Percentiles rank a stretch among this genome's conserved stretches.
phyloP scores from a whole-genome alignment of 768 basidiomycete genomes.

The Lentinus tigrinus region DNA sequence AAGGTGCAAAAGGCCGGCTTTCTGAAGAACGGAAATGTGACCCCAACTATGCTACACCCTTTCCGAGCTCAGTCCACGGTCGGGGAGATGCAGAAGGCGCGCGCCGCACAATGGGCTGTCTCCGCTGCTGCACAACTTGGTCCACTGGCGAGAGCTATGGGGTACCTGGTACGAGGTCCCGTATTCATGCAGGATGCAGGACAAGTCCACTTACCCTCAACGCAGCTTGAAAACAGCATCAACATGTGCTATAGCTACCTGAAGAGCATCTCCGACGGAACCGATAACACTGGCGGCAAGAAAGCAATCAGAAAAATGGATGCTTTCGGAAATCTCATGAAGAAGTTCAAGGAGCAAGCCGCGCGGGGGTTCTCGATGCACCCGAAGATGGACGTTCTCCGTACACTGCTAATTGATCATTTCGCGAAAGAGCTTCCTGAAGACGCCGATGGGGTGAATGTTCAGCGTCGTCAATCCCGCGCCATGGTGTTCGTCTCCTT shows the following conservation, averaged over 20 bases:
- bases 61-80: constrained; percentile 53
- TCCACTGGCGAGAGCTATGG: constrained; percentile 77
- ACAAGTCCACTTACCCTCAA: background rate
- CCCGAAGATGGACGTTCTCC: constrained; percentile 90
- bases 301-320: constrained; percentile 50
- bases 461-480: constrained; percentile 46
- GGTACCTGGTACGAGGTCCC: constrained; percentile 66
- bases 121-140: constrained; percentile 51
- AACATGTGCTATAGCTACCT: constrained; percentile 74
- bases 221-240: constrained; percentile 79
- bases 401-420: constrained; percentile 72
- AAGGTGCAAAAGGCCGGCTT: constrained; percentile 38
- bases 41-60: constrained; percentile 66
- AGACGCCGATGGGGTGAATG: constrained; percentile 31
- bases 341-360: constrained; percentile 62
- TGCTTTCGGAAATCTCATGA: constrained; percentile 62
- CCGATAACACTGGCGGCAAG: constrained; percentile 38
- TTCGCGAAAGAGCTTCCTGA: constrained; percentile 59
- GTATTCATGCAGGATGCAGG: background rate
- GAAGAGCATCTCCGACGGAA: constrained; percentile 45
- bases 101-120: constrained; percentile 48
- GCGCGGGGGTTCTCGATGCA: constrained; percentile 61
- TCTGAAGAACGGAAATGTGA: constrained; percentile 43
- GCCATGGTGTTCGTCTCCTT: constrained; percentile 96
- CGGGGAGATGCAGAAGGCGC: constrained; percentile 31